Evolutionary conservation across 2,329 filamentous ascomycete species (phyloP).

Genomic region (Trichoderma oligosporum): DNA sequence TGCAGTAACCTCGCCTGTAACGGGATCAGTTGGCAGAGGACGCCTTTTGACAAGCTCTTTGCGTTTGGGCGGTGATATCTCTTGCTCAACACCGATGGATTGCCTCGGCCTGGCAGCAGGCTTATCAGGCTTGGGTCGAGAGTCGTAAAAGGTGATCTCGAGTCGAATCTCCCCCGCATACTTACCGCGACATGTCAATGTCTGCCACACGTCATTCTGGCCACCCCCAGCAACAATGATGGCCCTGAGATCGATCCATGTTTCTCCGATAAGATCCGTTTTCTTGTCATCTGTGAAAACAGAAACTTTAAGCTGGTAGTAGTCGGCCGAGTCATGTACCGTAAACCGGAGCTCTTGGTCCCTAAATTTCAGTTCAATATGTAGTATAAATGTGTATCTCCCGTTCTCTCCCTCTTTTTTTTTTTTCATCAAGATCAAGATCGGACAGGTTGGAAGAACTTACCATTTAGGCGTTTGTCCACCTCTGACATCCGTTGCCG

Average conservation of each 20-base stretch:
- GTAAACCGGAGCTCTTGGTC: constrained; percentile 95
- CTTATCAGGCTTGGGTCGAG: constrained; percentile 75
- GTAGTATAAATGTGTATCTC: too few species aligned
- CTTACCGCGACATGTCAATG: constrained; percentile 81
- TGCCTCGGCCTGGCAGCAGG: constrained; percentile 52
- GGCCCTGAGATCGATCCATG: constrained; percentile 77
- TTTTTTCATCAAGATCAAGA: not conserved
- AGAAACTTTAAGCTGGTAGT: constrained; percentile 91
- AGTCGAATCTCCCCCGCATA: constrained; percentile 94
- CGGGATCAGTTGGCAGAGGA: constrained; percentile 76
- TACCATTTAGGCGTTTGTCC: constrained; percentile 96
- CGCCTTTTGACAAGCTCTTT: constrained; percentile 71
- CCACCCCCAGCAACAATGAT: constrained; percentile 84
- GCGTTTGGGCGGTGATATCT: constrained; percentile 41
- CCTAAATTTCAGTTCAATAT: too few species aligned
- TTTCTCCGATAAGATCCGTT: constrained; percentile 93
- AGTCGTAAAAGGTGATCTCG: constrained; percentile 95
- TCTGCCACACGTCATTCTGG: constrained; percentile 93
- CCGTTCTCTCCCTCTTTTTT: not conserved
- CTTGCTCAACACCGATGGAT: constrained; percentile 34
- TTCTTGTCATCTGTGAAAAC: constrained; percentile 98
- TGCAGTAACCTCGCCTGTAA: constrained; percentile 50
- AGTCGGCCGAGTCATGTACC: constrained; percentile 94
- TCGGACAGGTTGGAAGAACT: constrained; percentile 20
- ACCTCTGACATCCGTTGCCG: constrained; percentile 85